Evolutionary conservation across 2,329 filamentous ascomycete species (phyloP).

Genomic region (Thermothelomyces thermophilus): DNA sequence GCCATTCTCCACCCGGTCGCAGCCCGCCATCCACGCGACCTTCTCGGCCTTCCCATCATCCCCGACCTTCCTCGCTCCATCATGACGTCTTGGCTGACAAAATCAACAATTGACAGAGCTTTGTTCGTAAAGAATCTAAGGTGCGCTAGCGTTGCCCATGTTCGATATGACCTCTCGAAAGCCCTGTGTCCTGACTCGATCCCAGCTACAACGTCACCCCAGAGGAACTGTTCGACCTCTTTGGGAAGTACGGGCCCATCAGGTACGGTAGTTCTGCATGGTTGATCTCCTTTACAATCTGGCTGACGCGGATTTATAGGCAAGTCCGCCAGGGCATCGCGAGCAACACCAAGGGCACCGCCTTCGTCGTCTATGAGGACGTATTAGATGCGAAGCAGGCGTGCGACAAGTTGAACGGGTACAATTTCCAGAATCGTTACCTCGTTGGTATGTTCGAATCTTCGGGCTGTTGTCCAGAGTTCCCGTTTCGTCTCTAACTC

Average conservation of each 20-base stretch:
- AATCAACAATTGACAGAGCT: slow-evolving; percentile 56
- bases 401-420: slow-evolving; percentile 99
- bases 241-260: slow-evolving; percentile 94
- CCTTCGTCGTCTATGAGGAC: slow-evolving; percentile 99
- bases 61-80: slow-evolving; percentile 8
- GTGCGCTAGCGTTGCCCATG: slow-evolving; percentile 51
- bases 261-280: slow-evolving; percentile 54
- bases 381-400: slow-evolving; percentile 98
- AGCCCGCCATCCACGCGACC: slow-evolving; percentile 1
- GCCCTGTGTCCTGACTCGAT: slow-evolving; percentile 39
- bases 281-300: slow-evolving; percentile 18
- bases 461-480: background rate
- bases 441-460: slow-evolving; percentile 70
- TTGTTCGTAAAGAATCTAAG: slow-evolving; percentile 99
- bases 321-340: slow-evolving; percentile 98
- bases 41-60: slow-evolving; percentile 10
- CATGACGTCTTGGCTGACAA: slow-evolving; percentile 15
- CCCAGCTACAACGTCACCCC: slow-evolving; percentile 94
- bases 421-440: slow-evolving; percentile 99
- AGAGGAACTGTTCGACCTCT: slow-evolving; percentile 97
- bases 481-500: slow-evolving; percentile 4
- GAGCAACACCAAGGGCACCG: slow-evolving; percentile 94
- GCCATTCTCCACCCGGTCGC: slow-evolving; percentile 21
- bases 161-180: slow-evolving; percentile 45
- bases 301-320: slow-evolving; percentile 39